A percentile compares a stretch with the other conserved stretches of the same genome.
These are phyloP conservation scores for Kodamaea neixiangensis DNA, from an alignment of 805 yeast species.

Conservation along the genomic window DNA sequence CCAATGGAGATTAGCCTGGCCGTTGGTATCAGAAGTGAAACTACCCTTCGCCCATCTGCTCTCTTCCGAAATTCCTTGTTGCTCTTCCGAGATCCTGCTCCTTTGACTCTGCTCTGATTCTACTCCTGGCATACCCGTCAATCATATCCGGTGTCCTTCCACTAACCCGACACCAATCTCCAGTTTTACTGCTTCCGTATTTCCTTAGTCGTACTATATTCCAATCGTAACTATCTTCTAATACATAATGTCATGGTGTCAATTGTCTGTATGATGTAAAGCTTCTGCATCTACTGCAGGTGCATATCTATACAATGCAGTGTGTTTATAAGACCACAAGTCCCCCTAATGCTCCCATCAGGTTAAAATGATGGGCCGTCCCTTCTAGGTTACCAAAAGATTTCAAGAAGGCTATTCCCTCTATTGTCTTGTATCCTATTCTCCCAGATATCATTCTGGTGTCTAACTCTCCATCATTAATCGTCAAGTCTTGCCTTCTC, in stretches of 20 bases:
- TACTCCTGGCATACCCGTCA: neutral
- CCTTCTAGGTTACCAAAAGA: too few relatives aligned
- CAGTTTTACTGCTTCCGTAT: neutral
- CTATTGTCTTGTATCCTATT: neutral
- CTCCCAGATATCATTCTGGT: neutral
- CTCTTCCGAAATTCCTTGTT: too few relatives aligned
- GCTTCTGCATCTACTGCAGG: neutral
- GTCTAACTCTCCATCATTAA: neutral
- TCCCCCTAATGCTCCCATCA: too few relatives aligned
- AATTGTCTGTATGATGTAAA: neutral
- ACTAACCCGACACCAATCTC: neutral
- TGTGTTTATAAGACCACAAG: too few relatives aligned
- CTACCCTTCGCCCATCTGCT: too few relatives aligned
- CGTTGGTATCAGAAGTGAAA: too few relatives aligned
- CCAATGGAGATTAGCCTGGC: too few relatives aligned
- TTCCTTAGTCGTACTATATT: neutral
- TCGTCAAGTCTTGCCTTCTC: too few relatives aligned
- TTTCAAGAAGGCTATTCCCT: too few relatives aligned
- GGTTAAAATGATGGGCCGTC: too few relatives aligned
- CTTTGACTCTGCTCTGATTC: neutral
- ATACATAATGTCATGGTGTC: neutral
- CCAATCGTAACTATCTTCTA: neutral
- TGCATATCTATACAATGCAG: neutral
- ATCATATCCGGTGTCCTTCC: neutral
- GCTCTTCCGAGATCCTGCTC: too few relatives aligned